A percentile compares a stretch with the other conserved stretches of the same genome.
These are phyloP conservation scores for Blumeria hordei DNA, from an alignment of 2,329 filamentous ascomycete species.

Conservation along the genomic window DNA sequence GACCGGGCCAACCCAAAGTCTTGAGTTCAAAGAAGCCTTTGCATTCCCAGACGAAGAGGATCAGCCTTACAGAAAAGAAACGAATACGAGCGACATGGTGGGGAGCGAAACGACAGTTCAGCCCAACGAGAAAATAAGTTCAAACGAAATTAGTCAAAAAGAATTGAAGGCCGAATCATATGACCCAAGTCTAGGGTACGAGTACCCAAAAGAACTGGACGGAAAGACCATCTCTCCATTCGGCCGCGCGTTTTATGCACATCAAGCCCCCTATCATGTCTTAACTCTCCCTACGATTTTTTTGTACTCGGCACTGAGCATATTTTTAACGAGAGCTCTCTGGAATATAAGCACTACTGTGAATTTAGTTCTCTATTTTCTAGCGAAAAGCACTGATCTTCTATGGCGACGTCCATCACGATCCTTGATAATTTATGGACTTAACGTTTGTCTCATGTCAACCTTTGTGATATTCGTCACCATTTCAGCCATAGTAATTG, in stretches of 20 bases:
- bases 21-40: neutral
- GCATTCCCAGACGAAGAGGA: neutral
- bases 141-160: neutral
- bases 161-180: neutral
- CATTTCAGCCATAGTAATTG: slow-evolving; percentile 15
- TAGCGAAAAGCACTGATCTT: slow-evolving; percentile 13
- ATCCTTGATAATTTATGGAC: slow-evolving; percentile 18
- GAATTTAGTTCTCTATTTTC: slow-evolving; percentile 19
- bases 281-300: slow-evolving; percentile 23
- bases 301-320: slow-evolving; percentile 23
- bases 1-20: neutral
- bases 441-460: slow-evolving; percentile 19
- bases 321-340: slow-evolving; percentile 22
- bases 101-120: neutral
- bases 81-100: neutral
- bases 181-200: neutral
- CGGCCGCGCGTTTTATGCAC: slow-evolving; percentile 29
- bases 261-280: slow-evolving; percentile 25
- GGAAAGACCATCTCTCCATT: slow-evolving; percentile 21
- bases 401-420: slow-evolving; percentile 9
- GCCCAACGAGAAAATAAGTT: neutral
- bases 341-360: slow-evolving; percentile 26
- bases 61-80: neutral
- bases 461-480: slow-evolving; percentile 21
- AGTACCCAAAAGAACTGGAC: neutral